phyloP scores from a whole-genome alignment of 2,329 filamentous ascomycete species.

The Claviceps spartinae region DNA sequence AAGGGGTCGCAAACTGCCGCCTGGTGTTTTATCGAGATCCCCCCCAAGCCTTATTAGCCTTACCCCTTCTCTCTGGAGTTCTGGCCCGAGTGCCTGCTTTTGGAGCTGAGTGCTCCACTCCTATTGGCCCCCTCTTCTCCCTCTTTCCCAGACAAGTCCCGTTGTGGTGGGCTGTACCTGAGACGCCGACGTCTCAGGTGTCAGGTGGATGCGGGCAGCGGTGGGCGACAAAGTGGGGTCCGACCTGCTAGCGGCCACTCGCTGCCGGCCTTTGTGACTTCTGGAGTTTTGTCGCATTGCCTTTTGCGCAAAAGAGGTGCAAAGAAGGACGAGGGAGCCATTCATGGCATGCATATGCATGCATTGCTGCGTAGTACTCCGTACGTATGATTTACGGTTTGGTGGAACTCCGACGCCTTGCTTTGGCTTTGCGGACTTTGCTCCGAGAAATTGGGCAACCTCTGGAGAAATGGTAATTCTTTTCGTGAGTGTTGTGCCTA shows the following conservation, averaged over 20 bases:
- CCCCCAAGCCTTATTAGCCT: not conserved
- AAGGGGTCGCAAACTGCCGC: not conserved
- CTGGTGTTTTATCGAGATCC: not conserved
- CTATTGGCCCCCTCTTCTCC: not conserved
- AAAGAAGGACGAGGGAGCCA: too few relatives aligned
- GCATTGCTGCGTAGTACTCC: too few relatives aligned
- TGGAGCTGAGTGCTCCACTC: not conserved
- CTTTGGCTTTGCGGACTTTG: too few relatives aligned
- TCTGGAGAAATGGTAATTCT: too few relatives aligned
- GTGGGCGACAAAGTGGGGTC: conserved; percentile 1
- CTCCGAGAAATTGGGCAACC: too few relatives aligned
- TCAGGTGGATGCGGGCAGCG: conserved; percentile 1
- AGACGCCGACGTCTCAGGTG: conserved; percentile 22
- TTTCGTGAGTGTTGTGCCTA: too few relatives aligned
- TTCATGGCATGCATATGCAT: too few relatives aligned
- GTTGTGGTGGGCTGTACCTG: conserved; percentile 15
- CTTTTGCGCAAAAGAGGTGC: too few relatives aligned
- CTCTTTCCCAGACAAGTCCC: not conserved
- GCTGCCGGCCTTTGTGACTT: not conserved
- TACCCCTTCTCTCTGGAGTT: not conserved
- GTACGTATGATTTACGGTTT: too few relatives aligned
- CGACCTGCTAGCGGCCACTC: not conserved
- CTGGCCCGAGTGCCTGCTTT: not conserved
- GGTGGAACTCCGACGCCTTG: too few relatives aligned
- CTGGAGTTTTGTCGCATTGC: too few relatives aligned